Evolutionary conservation across 768 basidiomycete genomes (phyloP), one percentile per base, ranked within the genome.

Genomic region (Boletus vinaceobasis): DNA sequence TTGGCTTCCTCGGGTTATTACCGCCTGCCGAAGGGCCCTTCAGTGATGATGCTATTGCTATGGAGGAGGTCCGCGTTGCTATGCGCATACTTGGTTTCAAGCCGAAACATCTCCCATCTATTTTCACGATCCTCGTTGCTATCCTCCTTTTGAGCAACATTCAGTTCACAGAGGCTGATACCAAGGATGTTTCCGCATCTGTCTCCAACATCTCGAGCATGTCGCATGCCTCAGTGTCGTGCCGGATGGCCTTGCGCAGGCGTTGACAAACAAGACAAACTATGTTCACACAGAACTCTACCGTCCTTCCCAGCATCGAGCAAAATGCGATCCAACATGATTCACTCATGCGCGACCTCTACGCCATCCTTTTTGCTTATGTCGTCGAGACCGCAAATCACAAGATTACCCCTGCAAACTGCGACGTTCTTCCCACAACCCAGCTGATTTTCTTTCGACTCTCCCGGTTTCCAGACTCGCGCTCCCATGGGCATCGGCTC

Each of bases 41-140:
- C 69, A 87, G 88, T 61, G 90, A 95, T 69, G 94, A 97, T 57
- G 78, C 87, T 48, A 84, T 88, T 42, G 87, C 82, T 9, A 90
- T 95, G 87, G 80, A 82, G 43, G 90, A 94, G 36, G 74, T 95
- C 5, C 84, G 93, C 19, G 83, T 76, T 11, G 86, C 91, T 10
- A 84, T 96, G 83, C 82, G 84, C 53, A 80, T 79, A 2, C 83
- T 96, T 45, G 93, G 92, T 21, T 96, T 96, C 82, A 96, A 96
- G 73, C 75, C 84, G n/a, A 93, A 93, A 68, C 88, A 93, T 71
- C 79, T 87, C 54, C 73, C 84, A 3, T 79, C 90, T 62, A 92
- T 96, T 61, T 93, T 90, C 74, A 83, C 81, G 61, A 75, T 93
- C 54, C 79, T 96, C 49, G 79, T 89, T 53, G 83, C 87, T 60